These are phyloP conservation scores for Penicillium sp. DNA, from an alignment of 2,329 filamentous ascomycete genomes.

Conservation along the genomic window DNA sequence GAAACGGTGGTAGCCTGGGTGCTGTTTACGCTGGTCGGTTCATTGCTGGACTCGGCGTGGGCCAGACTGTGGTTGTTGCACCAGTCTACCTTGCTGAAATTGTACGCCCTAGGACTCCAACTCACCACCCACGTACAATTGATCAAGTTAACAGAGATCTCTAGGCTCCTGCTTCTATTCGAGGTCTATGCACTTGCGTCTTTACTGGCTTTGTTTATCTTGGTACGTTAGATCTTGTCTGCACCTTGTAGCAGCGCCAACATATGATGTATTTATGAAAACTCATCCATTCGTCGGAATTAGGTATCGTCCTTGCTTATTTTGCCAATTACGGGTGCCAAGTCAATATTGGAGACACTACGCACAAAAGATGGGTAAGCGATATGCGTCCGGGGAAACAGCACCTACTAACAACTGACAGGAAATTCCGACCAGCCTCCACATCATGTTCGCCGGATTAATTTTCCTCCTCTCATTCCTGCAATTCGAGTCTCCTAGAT, in stretches of 20 bases:
- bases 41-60: conserved; percentile 45
- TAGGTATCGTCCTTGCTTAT: conserved; percentile 76
- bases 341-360: conserved; percentile 49
- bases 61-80: conserved; percentile 47
- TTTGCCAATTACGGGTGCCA: conserved; percentile 69
- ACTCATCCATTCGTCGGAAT: neutral
- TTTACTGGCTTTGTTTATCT: conserved; percentile 71
- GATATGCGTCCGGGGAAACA: neutral
- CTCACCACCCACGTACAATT: neutral
- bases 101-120: conserved; percentile 24
- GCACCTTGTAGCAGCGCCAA: neutral
- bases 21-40: conserved; percentile 47
- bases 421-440: conserved; percentile 68
- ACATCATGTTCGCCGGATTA: conserved; percentile 73
- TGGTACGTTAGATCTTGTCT: conserved; percentile 10
- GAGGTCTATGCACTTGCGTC: conserved; percentile 71
- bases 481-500: conserved; percentile 69
- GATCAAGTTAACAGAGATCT: neutral
- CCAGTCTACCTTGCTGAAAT: conserved; percentile 74
- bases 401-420: conserved; percentile 12
- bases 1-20: conserved; percentile 36
- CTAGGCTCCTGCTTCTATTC: conserved; percentile 61
- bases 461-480: conserved; percentile 71
- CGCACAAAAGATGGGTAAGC: conserved; percentile 49
- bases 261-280: neutral